Evolutionary conservation across 768 basidiomycete genomes (phyloP), one percentile per base, ranked within the genome.

Genomic region (Collybia mongolica): DNA sequence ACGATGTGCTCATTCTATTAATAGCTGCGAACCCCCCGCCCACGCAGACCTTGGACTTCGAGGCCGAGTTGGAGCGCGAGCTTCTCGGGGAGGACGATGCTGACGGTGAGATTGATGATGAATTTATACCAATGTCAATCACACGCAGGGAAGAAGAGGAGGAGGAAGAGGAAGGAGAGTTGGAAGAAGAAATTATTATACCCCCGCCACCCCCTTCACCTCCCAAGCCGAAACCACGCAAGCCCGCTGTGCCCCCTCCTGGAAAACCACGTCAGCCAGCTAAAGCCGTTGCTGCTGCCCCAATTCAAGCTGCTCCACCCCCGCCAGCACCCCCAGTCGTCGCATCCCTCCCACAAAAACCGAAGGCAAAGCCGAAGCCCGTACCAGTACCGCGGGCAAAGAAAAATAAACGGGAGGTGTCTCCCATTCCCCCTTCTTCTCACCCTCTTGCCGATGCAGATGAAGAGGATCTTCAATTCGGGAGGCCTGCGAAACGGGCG

Each of bases 381-480:
- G 24, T 26, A 7, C 24, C 24, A 7, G 24, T 26, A 26, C 38
- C 42, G n/a, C 49, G 54, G 28, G 53, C 52, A 6, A 55, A 29
- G 18, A 64, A 60, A 45, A 60, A 56, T 35, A 68, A 67, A 49
- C 58, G 60, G n/a, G 62, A 66, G 39, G 51, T 63, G 4, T 58
- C 60, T 18, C 57, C 55, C n/a, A 32, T 47, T 11, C 24, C 54
- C 35, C 28, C 50, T 20, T 36, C 54, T 5, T 42, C 36, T 29
- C 39, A 29, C 6, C 50, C 47, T 23, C 41, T 57, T 32, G 58
- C 67, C 8, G 64, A 72, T 50, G 66, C 60, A n/a, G 72, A 76
- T 12, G 81, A 72, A 53, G 79, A 81, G 48, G 71, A 71, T 23
- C 69, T 82, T 5, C 69, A 71, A 50, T 76, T 84, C 52, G 79